Evolutionary conservation across 2,329 filamentous ascomycete species (phyloP).

Genomic region (Aspergillus sclerotialis): DNA sequence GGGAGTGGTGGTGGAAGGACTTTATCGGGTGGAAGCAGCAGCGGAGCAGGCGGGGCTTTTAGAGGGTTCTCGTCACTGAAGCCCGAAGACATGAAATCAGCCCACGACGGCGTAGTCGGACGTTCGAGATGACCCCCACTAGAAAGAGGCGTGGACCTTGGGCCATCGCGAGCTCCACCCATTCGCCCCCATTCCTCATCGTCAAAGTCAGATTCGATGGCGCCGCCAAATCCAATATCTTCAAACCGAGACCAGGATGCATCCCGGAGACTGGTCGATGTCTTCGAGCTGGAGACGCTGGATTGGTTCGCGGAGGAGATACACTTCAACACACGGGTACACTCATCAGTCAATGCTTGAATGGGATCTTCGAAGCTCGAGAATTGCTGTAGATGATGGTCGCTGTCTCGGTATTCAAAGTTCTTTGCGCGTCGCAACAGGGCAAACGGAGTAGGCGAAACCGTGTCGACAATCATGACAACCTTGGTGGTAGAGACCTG

Average conservation of each 20-base stretch:
- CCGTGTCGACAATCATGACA: slow-evolving; percentile 91
- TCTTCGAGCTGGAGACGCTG: slow-evolving; percentile 61
- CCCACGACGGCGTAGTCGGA: slow-evolving; percentile 95
- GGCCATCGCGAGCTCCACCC: slow-evolving; percentile 39
- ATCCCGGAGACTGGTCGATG: slow-evolving; percentile 67
- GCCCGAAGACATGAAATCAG: slow-evolving; percentile 90
- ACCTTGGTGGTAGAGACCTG: slow-evolving; percentile 79
- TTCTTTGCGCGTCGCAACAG: slow-evolving; percentile 84
- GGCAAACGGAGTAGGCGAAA: slow-evolving; percentile 90
- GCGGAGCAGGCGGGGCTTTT: slow-evolving; percentile 51
- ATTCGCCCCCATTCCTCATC: slow-evolving; percentile 43
- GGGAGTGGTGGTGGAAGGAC: slow-evolving; percentile 78
- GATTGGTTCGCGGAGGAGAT: slow-evolving; percentile 88
- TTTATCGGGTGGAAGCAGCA: slow-evolving; percentile 87
- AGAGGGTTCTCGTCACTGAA: slow-evolving; percentile 72
- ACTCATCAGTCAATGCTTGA: slow-evolving; percentile 84
- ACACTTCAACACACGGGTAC: slow-evolving; percentile 77
- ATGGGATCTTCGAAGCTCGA: slow-evolving; percentile 86
- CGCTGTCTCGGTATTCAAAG: slow-evolving; percentile 89
- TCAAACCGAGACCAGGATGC: slow-evolving; percentile 96
- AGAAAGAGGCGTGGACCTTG: slow-evolving; percentile 62
- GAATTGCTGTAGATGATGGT: slow-evolving; percentile 75
- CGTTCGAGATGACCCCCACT: slow-evolving; percentile 61
- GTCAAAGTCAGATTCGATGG: slow-evolving; percentile 63
- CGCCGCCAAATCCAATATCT: slow-evolving; percentile 80